Conservation (phyloP, 2,329 filamentous ascomycete species). For the Microsporum canis region DNA sequence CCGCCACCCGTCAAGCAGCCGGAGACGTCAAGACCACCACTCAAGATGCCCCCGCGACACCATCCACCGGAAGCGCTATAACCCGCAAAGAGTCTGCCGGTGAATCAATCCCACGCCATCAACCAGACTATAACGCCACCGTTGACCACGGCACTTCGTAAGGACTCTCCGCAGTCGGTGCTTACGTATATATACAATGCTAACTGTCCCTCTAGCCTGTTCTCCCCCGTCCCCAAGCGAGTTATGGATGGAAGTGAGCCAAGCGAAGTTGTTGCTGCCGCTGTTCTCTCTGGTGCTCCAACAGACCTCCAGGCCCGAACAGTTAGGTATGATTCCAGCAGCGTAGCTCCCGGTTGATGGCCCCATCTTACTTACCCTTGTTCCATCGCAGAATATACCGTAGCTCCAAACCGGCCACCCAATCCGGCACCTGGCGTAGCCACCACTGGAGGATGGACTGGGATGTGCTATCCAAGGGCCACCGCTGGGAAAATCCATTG, state of each 20-base stretch:
- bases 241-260: constrained; percentile 87
- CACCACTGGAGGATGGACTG: constrained; percentile 96
- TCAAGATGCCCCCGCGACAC: constrained; percentile 33
- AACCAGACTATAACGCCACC: constrained; percentile 69
- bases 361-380: constrained; percentile 9
- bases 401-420: constrained; percentile 85
- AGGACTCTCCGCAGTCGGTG: constrained; percentile 22
- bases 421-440: constrained; percentile 78
- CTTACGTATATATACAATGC: background rate
- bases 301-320: constrained; percentile 87
- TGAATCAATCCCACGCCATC: constrained; percentile 49
- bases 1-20: constrained; percentile 31
- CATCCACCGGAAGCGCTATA: constrained; percentile 33
- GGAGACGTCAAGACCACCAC: constrained; percentile 34
- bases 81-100: constrained; percentile 41
- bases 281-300: constrained; percentile 81
- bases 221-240: constrained; percentile 78
- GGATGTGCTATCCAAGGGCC: constrained; percentile 84
- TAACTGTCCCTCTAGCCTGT: constrained; percentile 56
- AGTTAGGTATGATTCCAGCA: constrained; percentile 58
- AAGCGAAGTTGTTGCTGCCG: constrained; percentile 61
- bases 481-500: constrained; percentile 95
- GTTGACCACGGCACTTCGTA: constrained; percentile 89
- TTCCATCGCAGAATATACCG: constrained; percentile 65
- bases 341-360: background rate